phyloP scores from a whole-genome alignment of 805 yeast genomes.

The Ogataea parapolymorpha region DNA sequence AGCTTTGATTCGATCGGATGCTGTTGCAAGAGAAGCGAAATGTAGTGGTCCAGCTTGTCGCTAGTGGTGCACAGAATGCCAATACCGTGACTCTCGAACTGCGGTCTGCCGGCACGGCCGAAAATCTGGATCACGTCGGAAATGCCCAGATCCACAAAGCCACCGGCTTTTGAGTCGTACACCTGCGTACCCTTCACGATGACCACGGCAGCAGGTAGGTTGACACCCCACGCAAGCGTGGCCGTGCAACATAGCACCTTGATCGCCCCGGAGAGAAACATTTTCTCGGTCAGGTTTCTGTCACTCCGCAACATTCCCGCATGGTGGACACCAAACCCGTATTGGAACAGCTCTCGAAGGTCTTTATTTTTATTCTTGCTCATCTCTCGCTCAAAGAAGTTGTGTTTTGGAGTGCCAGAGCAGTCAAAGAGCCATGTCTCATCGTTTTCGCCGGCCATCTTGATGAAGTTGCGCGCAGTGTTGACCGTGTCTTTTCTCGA shows the following conservation, averaged over 20 bases:
- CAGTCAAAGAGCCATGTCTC: conserved; percentile 61
- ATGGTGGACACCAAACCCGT: conserved; percentile 92
- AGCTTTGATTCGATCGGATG: conserved; percentile 92
- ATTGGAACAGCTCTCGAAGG: conserved; percentile 69
- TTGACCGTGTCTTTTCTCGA: conserved; percentile 90
- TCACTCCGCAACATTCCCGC: conserved; percentile 96
- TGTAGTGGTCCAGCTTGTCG: conserved; percentile 81
- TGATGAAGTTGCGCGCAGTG: conserved; percentile 70
- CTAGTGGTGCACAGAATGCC: conserved; percentile 84
- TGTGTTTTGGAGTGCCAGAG: conserved; percentile 39
- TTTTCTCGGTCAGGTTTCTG: conserved; percentile 81
- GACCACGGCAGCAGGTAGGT: conserved; percentile 96
- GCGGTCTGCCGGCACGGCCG: conserved; percentile 99
- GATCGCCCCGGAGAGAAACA: conserved; percentile 82
- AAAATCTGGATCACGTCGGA: conserved; percentile 97
- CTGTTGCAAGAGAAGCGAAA: conserved; percentile 87
- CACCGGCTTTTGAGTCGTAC: conserved; percentile 92
- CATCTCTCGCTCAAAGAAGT: conserved; percentile 59
- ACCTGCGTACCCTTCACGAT: conserved; percentile 96
- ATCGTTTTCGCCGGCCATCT: conserved; percentile 59
- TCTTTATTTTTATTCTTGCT: conserved; percentile 72
- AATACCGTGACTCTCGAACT: conserved; percentile 86
- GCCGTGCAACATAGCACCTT: conserved; percentile 94
- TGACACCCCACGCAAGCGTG: conserved; percentile 99
- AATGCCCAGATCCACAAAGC: conserved; percentile 87